Conservation (phyloP, 2,329 filamentous ascomycete species). For the Ophiosphaerella korrae region DNA sequence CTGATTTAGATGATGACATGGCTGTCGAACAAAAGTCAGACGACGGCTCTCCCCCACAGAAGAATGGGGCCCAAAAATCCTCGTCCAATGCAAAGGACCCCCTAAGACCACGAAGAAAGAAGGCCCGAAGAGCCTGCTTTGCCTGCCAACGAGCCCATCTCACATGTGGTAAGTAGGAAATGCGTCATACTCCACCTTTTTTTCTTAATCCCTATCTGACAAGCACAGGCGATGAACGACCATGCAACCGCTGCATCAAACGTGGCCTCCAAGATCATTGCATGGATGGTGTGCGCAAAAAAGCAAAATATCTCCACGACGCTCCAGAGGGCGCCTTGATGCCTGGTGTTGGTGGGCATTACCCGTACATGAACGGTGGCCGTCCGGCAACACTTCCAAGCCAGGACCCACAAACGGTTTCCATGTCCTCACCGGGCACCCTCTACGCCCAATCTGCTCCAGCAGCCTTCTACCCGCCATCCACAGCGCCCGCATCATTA, state of each 20-base stretch:
- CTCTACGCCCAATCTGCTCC: conserved; percentile 52
- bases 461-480: conserved; percentile 49
- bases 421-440: conserved; percentile 43
- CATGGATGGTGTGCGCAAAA: conserved; percentile 96
- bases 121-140: conserved; percentile 92
- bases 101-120: conserved; percentile 86
- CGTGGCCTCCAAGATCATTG: conserved; percentile 88
- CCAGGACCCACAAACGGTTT: conserved; percentile 29
- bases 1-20: conserved; percentile 51
- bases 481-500: conserved; percentile 46
- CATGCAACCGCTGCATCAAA: conserved; percentile 92
- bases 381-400: conserved; percentile 45
- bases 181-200: not conserved
- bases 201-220: not conserved
- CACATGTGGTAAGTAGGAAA: conserved; percentile 83
- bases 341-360: conserved; percentile 79
- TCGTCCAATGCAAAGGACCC: conserved; percentile 78
- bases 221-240: conserved; percentile 84
- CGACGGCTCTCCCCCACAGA: conserved; percentile 40
- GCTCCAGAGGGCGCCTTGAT: conserved; percentile 86
- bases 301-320: conserved; percentile 98
- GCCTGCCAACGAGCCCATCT: conserved; percentile 96
- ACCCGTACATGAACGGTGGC: conserved; percentile 60
- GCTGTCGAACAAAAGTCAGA: conserved; percentile 49
- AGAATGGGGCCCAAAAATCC: conserved; percentile 40